Evolutionary conservation across 75 land plant species (phyloP).

Genomic region (Pinus tabuliformis): DNA sequence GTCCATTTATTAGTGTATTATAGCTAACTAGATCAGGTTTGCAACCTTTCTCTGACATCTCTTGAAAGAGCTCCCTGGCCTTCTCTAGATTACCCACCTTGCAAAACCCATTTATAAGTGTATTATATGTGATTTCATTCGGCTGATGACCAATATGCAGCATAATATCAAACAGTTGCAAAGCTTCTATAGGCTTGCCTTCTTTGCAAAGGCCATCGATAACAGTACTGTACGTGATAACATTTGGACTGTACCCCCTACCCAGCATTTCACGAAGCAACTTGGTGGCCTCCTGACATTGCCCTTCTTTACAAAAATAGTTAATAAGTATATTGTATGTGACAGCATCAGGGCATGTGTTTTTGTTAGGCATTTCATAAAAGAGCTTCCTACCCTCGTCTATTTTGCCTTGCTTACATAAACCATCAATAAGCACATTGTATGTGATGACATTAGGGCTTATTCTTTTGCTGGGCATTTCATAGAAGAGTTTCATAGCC

Average conservation of each 20-base stretch:
- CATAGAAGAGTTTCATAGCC: slow-evolving; percentile 31
- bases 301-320: slow-evolving; percentile 15
- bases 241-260: slow-evolving; percentile 29
- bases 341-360: slow-evolving; percentile 19
- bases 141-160: slow-evolving; percentile 48
- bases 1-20: slow-evolving; percentile 31
- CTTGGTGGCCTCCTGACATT: slow-evolving; percentile 14
- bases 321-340: slow-evolving; percentile 24
- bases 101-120: slow-evolving; percentile 70
- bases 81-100: slow-evolving; percentile 22
- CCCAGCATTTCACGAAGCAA: slow-evolving; percentile 2
- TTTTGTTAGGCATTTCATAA: slow-evolving; percentile 26
- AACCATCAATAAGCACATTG: slow-evolving; percentile 40
- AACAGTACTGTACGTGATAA: slow-evolving; percentile 71
- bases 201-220: slow-evolving; percentile 72
- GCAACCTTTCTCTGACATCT: slow-evolving; percentile 9
- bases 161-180: slow-evolving; percentile 65
- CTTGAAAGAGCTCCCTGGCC: slow-evolving; percentile 11
- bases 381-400: slow-evolving; percentile 29
- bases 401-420: slow-evolving; percentile 29
- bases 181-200: slow-evolving; percentile 48
- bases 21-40: slow-evolving; percentile 33
- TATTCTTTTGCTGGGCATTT: slow-evolving; percentile 17
- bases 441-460: slow-evolving; percentile 28
- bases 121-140: slow-evolving; percentile 67